These are phyloP conservation scores for Trypanosoma caninum DNA, from an alignment of 208 protist genomes.

Conservation along the genomic window DNA sequence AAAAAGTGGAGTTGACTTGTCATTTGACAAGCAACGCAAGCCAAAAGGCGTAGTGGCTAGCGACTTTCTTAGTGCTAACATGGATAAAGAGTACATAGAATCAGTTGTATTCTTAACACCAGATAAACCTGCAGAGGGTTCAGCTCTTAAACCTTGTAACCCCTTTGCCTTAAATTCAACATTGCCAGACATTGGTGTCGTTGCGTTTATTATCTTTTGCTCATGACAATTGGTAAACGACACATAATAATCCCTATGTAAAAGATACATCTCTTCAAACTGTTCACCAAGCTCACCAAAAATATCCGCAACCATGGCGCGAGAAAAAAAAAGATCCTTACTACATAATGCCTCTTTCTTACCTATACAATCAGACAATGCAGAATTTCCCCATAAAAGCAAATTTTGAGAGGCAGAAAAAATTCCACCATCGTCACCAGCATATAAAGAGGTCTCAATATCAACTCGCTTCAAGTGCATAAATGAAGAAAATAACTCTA, in stretches of 20 bases:
- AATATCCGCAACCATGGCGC: constrained; percentile 9
- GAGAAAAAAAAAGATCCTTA: background rate
- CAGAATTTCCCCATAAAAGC: too few species aligned
- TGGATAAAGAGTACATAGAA: too few species aligned
- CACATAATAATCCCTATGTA: constrained; percentile 15
- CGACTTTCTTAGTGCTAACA: too few species aligned
- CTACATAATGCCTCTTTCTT: background rate
- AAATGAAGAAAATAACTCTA: constrained; percentile 21
- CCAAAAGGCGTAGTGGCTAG: constrained; percentile 13
- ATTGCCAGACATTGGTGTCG: background rate
- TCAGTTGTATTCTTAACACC: too few species aligned
- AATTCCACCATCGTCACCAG: background rate
- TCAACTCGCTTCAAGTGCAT: constrained; percentile 7
- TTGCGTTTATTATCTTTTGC: background rate
- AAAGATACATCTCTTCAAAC: constrained; percentile 22
- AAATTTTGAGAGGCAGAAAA: too few species aligned
- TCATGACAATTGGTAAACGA: background rate
- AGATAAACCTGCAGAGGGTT: too few species aligned
- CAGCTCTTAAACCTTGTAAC: too few species aligned
- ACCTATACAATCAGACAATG: too few species aligned
- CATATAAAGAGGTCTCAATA: background rate
- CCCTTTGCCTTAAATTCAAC: background rate
- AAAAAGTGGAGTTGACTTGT: background rate
- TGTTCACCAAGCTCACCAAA: constrained; percentile 18
- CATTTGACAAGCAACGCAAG: constrained; percentile 2